Evolutionary conservation across 148 eudicot species (phyloP).

Genomic region (Nepenthes mirabilis): DNA sequence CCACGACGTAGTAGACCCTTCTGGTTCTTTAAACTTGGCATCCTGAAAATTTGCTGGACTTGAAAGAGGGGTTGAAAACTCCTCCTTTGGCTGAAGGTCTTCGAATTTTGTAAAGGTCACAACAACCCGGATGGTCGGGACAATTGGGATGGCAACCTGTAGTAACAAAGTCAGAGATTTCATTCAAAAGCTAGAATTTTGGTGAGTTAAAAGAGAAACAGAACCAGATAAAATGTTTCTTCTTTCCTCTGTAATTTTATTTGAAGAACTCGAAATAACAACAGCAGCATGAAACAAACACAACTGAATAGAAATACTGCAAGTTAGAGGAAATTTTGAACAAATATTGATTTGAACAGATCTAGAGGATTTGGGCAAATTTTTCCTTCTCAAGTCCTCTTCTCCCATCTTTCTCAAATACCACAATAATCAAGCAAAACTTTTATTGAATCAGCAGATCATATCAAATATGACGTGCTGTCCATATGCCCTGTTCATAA

Average conservation of each 20-base stretch:
- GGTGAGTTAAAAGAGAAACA: background rate
- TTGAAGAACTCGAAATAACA: too few species aligned
- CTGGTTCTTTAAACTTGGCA: slow-evolving; percentile 54
- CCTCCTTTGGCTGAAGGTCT: slow-evolving; percentile 78
- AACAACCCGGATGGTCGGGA: slow-evolving; percentile 87
- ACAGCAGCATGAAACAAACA: too few species aligned
- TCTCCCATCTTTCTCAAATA: too few species aligned
- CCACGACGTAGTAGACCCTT: slow-evolving; percentile 58
- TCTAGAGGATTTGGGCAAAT: too few species aligned
- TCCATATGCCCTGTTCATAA: too few species aligned
- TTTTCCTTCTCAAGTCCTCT: too few species aligned
- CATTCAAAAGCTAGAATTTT: background rate
- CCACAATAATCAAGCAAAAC: too few species aligned
- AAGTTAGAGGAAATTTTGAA: too few species aligned
- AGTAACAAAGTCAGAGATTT: background rate
- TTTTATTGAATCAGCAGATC: too few species aligned
- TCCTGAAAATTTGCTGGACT: slow-evolving; percentile 79
- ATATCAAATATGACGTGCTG: too few species aligned
- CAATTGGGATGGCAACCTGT: slow-evolving; percentile 93
- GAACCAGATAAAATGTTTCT: background rate
- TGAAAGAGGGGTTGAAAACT: slow-evolving; percentile 78
- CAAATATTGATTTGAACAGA: too few species aligned
- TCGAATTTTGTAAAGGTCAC: slow-evolving; percentile 90
- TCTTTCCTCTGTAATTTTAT: background rate
- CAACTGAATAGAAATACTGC: too few species aligned